phyloP scores from a whole-genome alignment of 148 eudicot species.

The Camellia japonica region DNA sequence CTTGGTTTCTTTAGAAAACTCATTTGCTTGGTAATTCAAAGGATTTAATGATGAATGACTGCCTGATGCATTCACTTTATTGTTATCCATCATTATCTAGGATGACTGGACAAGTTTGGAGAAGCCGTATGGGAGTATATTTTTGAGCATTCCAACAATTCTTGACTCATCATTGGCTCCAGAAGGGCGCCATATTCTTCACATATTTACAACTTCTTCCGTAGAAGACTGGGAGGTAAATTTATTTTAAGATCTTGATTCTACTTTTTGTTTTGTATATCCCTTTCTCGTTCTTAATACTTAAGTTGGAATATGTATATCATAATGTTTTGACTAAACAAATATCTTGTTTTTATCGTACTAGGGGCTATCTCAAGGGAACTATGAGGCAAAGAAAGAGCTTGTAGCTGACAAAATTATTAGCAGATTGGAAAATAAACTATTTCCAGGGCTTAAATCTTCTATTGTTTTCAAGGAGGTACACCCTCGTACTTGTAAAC shows the following conservation, averaged over 20 bases:
- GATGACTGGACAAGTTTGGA: conserved; percentile 78
- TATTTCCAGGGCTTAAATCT: conserved; percentile 89
- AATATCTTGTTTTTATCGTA: conserved; percentile 5
- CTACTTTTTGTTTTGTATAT: neutral
- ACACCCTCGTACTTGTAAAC: neutral
- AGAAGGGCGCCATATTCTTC: conserved; percentile 83
- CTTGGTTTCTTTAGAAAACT: conserved; percentile 9
- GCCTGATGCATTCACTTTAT: neutral
- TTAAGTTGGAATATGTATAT: neutral
- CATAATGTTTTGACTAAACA: neutral
- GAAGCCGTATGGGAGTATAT: conserved; percentile 84
- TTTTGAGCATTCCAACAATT: conserved; percentile 95
- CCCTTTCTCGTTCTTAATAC: neutral
- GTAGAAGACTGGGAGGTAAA: conserved; percentile 93
- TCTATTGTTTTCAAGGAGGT: conserved; percentile 87
- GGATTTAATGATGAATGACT: conserved; percentile 1
- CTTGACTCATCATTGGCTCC: conserved; percentile 95
- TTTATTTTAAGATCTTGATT: conserved; percentile 7
- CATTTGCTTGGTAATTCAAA: neutral
- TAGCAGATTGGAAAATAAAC: conserved; percentile 77
- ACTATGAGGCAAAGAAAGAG: conserved; percentile 85
- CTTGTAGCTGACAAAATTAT: conserved; percentile 75
- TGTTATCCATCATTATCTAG: conserved; percentile 34
- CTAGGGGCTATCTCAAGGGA: conserved; percentile 69
- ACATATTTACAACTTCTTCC: conserved; percentile 84